Percentiles rank a stretch among this genome's conserved stretches.
Evolutionary conservation across 148 eudicot species (phyloP).

Genomic region (Rhododendron mucronatum): DNA sequence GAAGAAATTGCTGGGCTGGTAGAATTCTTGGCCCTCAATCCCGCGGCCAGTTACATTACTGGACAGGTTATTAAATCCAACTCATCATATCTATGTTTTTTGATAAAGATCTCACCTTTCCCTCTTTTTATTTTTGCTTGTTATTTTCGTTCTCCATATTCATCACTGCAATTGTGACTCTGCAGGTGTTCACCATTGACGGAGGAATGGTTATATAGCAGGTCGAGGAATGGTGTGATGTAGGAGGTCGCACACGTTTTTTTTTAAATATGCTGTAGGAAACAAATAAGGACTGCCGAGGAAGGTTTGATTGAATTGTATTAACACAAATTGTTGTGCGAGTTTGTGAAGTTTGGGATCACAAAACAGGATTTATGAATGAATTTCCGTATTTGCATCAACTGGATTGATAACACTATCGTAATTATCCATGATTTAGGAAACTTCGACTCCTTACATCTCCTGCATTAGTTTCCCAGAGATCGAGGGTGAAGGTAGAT

Average conservation of each 20-base stretch:
- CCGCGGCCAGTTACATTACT: conserved; percentile 75
- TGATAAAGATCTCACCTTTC: not conserved
- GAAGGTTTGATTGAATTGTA: not conserved
- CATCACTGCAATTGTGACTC: not conserved
- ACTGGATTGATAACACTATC: not conserved
- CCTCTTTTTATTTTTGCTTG: not conserved
- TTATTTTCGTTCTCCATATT: not conserved
- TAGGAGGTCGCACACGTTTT: not conserved
- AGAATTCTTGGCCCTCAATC: conserved; percentile 76
- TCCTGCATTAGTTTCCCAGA: not conserved
- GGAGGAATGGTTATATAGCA: conserved; percentile 80
- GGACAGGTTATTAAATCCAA: conserved; percentile 51
- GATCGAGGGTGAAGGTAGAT: no score
- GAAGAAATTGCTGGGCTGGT: conserved; percentile 86
- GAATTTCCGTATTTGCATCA: not conserved
- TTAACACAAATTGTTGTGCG: not conserved
- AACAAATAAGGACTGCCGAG: not conserved
- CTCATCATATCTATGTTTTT: not conserved
- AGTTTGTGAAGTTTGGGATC: not conserved
- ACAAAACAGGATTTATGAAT: not conserved
- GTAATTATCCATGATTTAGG: no score
- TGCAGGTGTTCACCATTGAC: conserved; percentile 74
- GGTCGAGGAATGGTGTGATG: conserved; percentile 65
- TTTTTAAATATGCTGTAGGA: not conserved
- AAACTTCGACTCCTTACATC: no score